Percentiles rank a stretch among this genome's conserved stretches.
Conservation (phyloP, 179 eudicot genomes). For the Patellifolia procumbens region DNA sequence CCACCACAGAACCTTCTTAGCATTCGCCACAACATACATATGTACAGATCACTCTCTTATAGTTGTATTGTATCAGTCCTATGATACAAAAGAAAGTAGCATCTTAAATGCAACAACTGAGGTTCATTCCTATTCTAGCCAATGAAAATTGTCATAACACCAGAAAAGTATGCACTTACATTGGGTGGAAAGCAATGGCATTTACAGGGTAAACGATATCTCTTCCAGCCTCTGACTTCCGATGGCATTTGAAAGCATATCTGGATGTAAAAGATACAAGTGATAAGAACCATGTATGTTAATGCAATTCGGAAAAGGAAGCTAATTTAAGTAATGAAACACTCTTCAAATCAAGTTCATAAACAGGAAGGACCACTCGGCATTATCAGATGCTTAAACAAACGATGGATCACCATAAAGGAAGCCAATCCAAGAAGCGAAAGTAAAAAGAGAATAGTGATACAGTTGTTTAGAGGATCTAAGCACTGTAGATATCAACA, state of each 20-base stretch:
- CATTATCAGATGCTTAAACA: not conserved
- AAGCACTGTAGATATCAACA: not conserved
- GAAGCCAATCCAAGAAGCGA: not conserved
- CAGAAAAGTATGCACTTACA: slow-evolving; percentile 51
- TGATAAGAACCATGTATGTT: not conserved
- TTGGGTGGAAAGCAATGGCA: slow-evolving; percentile 95
- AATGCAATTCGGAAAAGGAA: not conserved
- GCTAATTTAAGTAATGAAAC: not conserved
- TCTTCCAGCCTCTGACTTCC: slow-evolving; percentile 87
- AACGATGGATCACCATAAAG: not conserved
- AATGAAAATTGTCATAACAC: not conserved
- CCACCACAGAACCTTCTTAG: not conserved
- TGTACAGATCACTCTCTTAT: not conserved
- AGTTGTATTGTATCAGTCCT: not conserved
- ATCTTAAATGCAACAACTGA: not conserved
- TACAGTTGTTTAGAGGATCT: not conserved
- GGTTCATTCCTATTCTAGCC: not conserved
- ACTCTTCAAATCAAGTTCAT: not conserved
- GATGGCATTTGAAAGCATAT: slow-evolving; percentile 96
- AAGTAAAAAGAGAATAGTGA: not conserved
- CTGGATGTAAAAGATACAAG: slow-evolving; percentile 28
- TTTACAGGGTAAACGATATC: slow-evolving; percentile 96
- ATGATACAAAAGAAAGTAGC: not conserved
- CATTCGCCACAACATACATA: not conserved
- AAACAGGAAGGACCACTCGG: not conserved